Base-by-base conservation (phyloP, 2,329 filamentous ascomycete species). In the Ceratocystis harringtonii region DNA sequence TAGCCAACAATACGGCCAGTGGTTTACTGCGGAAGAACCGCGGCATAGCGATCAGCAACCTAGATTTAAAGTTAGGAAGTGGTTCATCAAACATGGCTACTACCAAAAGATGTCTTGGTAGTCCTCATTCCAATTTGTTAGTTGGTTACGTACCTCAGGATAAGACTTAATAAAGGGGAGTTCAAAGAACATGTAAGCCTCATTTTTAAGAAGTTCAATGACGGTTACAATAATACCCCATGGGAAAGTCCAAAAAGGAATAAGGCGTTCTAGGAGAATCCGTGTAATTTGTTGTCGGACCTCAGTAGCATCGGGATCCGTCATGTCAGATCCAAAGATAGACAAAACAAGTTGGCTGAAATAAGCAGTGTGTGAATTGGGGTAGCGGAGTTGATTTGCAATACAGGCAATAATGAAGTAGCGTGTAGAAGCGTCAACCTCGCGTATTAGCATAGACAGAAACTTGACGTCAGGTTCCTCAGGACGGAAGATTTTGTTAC, bases 151-250 rank as follows among this genome's bases (percentile, higher is more conserved):
- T 79, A 95, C 91, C 80, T 96, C 91, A 69, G 91, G 91, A 70
- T 87, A 84, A 69, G 87, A 83, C 78, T 96, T 95, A 76, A 97
- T 89, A 71, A 95, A 96, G 30, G 90, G 89, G 70, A 96, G 80
- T 62, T 94, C 89, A 79, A 95, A 97, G 79, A 99, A 95, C 72
- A 85, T 85, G 75, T 92, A 95, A n/a, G 64, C 63, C 64, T 89
- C 86, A 73, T 95, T 96, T 79, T 95, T 95, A 70, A 95, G 80
- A 66, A 99, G 81, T 77, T 97, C 94, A 69, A 94, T 78, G 68
- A 95, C 82, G 44, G 91, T 92, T 68, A 92, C 86, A 73, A 96
- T 86, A 55, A 99, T 78, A 12, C 95, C 95, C 92, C 92, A 97
- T 19, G 95, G 92, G 74, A 97, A 92, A 63, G 92, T 92, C 77